phyloP scores from a whole-genome alignment of 2,329 filamentous ascomycete species.

The Stagonosporopsis tanaceti region DNA sequence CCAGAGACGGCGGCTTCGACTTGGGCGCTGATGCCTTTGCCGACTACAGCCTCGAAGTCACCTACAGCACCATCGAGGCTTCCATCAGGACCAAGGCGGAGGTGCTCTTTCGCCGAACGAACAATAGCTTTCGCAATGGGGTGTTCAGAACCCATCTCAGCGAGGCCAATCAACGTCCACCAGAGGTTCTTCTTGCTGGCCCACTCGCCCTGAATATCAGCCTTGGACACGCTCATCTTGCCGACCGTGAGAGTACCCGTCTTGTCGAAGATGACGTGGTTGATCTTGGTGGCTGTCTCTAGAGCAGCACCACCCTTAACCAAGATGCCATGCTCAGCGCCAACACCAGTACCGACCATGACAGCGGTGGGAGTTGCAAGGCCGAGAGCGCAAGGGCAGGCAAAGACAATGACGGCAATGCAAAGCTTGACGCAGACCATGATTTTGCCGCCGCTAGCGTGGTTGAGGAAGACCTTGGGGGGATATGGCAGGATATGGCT shows the following conservation, averaged over 20 bases:
- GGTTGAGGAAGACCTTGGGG: slow-evolving; percentile 85
- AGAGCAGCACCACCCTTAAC: slow-evolving; percentile 95
- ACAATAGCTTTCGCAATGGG: slow-evolving; percentile 92
- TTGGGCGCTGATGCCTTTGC: slow-evolving; percentile 81
- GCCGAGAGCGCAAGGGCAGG: slow-evolving; percentile 95
- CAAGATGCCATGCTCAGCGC: slow-evolving; percentile 94
- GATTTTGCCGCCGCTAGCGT: slow-evolving; percentile 83
- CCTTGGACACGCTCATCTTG: slow-evolving; percentile 88
- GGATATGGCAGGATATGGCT: slow-evolving; percentile 85
- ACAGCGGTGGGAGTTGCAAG: slow-evolving; percentile 95
- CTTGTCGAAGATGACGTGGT: slow-evolving; percentile 92
- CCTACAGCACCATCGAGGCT: slow-evolving; percentile 83
- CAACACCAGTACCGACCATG: slow-evolving; percentile 98
- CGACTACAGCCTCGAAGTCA: slow-evolving; percentile 83
- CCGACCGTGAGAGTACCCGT: slow-evolving; percentile 94
- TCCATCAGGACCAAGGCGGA: slow-evolving; percentile 75
- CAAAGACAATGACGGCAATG: slow-evolving; percentile 98
- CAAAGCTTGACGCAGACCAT: slow-evolving; percentile 98
- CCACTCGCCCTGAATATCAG: slow-evolving; percentile 74
- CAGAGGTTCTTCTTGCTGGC: slow-evolving; percentile 75
- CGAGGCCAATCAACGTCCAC: slow-evolving; percentile 96
- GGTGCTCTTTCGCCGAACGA: slow-evolving; percentile 74
- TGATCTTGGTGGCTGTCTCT: slow-evolving; percentile 89
- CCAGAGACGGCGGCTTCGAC: slow-evolving; percentile 77
- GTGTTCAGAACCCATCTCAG: slow-evolving; percentile 95